These are phyloP conservation scores for Whalleya microplaca DNA, from an alignment of 2,329 filamentous ascomycete genomes.

Conservation along the genomic window DNA sequence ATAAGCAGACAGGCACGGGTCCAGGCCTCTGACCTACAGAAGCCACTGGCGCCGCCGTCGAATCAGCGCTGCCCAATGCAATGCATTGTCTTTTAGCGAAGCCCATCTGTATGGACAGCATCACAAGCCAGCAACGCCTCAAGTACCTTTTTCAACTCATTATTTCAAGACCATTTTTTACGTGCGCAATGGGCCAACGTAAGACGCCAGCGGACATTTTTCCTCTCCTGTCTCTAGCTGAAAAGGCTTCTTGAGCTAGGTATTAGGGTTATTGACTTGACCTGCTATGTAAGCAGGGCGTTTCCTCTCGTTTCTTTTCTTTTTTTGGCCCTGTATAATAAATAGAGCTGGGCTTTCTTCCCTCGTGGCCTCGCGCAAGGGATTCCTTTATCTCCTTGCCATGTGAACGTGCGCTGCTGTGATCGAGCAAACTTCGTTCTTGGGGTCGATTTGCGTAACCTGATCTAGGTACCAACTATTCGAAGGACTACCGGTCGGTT, in stretches of 20 bases:
- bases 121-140: not conserved
- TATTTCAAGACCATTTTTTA: not conserved
- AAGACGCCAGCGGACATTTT: not conserved
- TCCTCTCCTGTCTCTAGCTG: not conserved
- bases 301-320: not conserved
- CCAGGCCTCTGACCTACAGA: not conserved
- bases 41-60: not conserved
- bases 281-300: not conserved
- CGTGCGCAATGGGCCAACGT: not conserved
- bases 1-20: too few species aligned
- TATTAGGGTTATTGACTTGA: not conserved
- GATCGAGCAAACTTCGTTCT: not conserved
- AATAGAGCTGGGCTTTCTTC: not conserved
- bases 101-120: not conserved
- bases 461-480: not conserved
- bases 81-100: not conserved
- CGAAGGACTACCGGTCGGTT: not conserved
- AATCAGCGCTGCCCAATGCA: not conserved
- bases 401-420: not conserved
- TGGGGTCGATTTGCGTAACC: not conserved
- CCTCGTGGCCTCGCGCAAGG: not conserved
- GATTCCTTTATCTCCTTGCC: not conserved
- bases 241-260: not conserved
- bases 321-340: not conserved
- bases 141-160: not conserved